Conservation (phyloP, 1,139 yeast genomes). For the Magnusiomyces magnusii region DNA sequence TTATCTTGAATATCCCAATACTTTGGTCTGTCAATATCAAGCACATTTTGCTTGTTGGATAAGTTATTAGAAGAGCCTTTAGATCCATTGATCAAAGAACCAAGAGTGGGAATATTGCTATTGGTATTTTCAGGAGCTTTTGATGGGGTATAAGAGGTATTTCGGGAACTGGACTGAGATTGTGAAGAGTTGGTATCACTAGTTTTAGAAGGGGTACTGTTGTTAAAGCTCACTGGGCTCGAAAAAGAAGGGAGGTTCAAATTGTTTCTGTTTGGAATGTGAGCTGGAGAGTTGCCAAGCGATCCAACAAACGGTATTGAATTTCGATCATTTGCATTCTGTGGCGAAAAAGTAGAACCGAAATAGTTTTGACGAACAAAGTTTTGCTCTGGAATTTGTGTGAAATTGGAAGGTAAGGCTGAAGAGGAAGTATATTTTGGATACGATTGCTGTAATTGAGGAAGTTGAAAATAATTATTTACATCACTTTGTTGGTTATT, state of each 20-base stretch:
- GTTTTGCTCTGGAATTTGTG: background rate
- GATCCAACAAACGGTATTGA: background rate
- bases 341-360: background rate
- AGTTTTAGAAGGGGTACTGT: background rate
- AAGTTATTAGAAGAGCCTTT: background rate
- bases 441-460: background rate
- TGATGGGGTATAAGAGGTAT: background rate
- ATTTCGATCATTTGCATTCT: too few relatives aligned
- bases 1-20: conserved; percentile 2
- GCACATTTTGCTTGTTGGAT: background rate
- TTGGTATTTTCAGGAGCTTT: background rate
- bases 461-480: background rate
- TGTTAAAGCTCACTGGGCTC: background rate
- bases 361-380: background rate
- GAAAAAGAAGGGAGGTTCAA: background rate
- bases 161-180: too few relatives aligned
- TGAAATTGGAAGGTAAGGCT: background rate
- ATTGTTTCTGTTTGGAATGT: background rate
- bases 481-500: background rate
- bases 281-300: background rate
- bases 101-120: background rate
- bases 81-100: background rate
- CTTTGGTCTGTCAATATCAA: background rate
- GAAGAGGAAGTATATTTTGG: background rate
- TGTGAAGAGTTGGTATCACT: too few relatives aligned